Evolutionary conservation across 305 asterid species (phyloP), one percentile per base, ranked within the genome.

Genomic region (Ajuga reptans): DNA sequence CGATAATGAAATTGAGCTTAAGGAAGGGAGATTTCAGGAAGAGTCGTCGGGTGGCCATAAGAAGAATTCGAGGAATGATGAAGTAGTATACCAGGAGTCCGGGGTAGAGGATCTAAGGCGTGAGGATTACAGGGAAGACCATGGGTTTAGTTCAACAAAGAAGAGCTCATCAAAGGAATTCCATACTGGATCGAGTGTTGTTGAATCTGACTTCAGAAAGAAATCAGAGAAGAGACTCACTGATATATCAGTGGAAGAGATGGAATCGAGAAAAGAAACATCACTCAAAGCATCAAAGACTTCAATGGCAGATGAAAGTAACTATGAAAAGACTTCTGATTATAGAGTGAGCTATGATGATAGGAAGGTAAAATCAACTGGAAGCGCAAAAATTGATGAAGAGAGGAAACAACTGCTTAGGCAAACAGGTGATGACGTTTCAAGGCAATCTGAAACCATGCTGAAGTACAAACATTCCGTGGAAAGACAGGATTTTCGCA

Each of bases 191-290:
- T 79, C 89, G 11, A 70, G 75, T 75, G 72, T 60, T 41, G 81
- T 74, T 69, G 90, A 81, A 71, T 72, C 81, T 10, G 86, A 80
- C 68, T 84, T 86, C 83, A 82, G 95, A 75, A 93, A 93, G 79
- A 85, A 93, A 64, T 84, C 97, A 1, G 96, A 91, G 89, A 91
- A 93, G 85, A 87, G 81, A 79, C 95, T 91, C 68, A 70, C 75
- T 68, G 95, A 90, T 78, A 53, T 74, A 74, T 77, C 90, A 18
- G 73, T 79, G 72, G 86, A 79, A 58, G 85, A 84, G 68, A 78
- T 73, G 49, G 82, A 72, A 24, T 75, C 79, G 9, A 77, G 72
- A 60, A 79, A 81, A 59, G 89, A 78, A 71, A 64, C 81, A 62
- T 74, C 54, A 3, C 55, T 72, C 49, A 80, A 70, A 77, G 84